Evolutionary conservation across 1,284 basidiomycete species (phyloP), one percentile per base, ranked within the genome.

Genomic region (Microbotryum silenes-acaulis): DNA sequence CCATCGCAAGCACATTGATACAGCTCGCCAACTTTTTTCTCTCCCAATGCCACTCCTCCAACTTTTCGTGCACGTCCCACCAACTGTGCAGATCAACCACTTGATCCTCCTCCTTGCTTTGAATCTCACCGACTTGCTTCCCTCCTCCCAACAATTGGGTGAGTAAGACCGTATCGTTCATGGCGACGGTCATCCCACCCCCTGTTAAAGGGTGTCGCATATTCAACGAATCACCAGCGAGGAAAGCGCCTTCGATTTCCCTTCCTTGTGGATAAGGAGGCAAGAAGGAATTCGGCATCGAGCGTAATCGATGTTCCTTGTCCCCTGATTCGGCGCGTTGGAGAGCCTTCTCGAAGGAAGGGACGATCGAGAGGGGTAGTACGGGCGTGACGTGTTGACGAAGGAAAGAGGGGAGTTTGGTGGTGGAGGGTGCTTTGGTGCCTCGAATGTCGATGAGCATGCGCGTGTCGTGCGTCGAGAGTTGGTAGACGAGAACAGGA

Each of bases 161-260:
- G 10, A 96, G 79, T 23, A 88, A 72, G 20, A 91, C 85, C 18
- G 88, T 87, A 70, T 96, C 92, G 73, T 85, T 81, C 60, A 96
- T 79, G 2, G 90, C 91, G 50, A 94, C 91, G 1, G 90, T 92
- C 92, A 97, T 97, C 7, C 92, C 92, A 21, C 91, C 94, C 12
- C 96, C 96, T 0, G 94, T 98, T 14, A 99, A 81, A 0, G 96
- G 94, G 76, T 99, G 96, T 1, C 96, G 87, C 93, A 98, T 98
- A 75, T 98, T 99, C 87, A 92, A 94, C 1, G 94, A 86, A 75
- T 98, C 96, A 6, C 96, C 96, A 48, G 97, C 80, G 60, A 98
- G 82, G 66, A 98, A 80, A 9, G 86, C 85, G 23, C 93, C 92
- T 58, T 84, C 79, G 64, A 85, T 69, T 8, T 73, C 59, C 6